Evolutionary conservation across 805 yeast genomes (phyloP).

Genomic region (Candida montana): DNA sequence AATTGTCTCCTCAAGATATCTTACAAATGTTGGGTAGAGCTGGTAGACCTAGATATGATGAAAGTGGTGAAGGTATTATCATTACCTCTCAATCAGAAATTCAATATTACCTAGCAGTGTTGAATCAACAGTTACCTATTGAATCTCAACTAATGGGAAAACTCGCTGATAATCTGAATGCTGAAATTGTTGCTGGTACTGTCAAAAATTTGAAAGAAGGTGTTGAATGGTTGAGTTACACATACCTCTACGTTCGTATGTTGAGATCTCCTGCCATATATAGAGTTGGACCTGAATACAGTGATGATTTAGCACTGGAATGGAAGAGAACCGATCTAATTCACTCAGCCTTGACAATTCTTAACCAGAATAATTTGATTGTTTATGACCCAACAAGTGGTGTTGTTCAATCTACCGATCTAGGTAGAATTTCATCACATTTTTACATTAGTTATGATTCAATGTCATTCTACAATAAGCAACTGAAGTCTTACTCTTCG

Average conservation of each 20-base stretch:
- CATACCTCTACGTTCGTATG: slow-evolving; percentile 81
- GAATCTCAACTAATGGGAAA: slow-evolving; percentile 78
- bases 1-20: slow-evolving; percentile 90
- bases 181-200: slow-evolving; percentile 77
- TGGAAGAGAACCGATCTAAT: slow-evolving; percentile 60
- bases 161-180: slow-evolving; percentile 73
- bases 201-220: slow-evolving; percentile 59
- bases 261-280: slow-evolving; percentile 64
- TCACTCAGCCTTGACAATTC: slow-evolving; percentile 66
- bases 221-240: slow-evolving; percentile 71
- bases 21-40: slow-evolving; percentile 98
- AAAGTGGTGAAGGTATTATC: slow-evolving; percentile 88
- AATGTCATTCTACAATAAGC: slow-evolving; percentile 58
- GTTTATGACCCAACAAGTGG: slow-evolving; percentile 51
- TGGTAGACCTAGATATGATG: slow-evolving; percentile 92
- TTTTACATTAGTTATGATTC: slow-evolving; percentile 78
- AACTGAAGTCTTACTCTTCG: slow-evolving; percentile 57
- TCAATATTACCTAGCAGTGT: slow-evolving; percentile 82
- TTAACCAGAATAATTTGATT: slow-evolving; percentile 54
- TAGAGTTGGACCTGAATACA: slow-evolving; percentile 64
- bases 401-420: slow-evolving; percentile 49
- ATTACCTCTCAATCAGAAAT: slow-evolving; percentile 83
- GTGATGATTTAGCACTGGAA: slow-evolving; percentile 41
- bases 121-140: slow-evolving; percentile 87
- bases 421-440: slow-evolving; percentile 82